Base-by-base conservation (phyloP, 495 filamentous ascomycete species). In the Aspergillus baeticus region DNA sequence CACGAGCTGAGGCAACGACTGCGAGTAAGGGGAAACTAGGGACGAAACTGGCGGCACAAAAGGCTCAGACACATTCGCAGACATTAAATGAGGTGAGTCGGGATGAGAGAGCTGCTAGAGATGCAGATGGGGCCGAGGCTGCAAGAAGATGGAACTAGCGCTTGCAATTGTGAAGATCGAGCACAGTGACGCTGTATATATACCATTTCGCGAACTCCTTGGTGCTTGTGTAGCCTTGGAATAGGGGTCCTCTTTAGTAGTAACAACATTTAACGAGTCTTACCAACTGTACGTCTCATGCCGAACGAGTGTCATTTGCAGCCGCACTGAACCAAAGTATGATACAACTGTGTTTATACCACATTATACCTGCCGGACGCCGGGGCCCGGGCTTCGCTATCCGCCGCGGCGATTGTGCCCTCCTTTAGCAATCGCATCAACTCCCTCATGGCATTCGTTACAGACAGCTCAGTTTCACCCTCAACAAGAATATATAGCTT, bases 401-500 rank as follows among this genome's bases (percentile, higher is more conserved):
- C 91, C 26, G 88, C 88, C 21, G 92, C 92, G 0, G 92, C 92
- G 54, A 94, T 83, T 0, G 91, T 96, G n/a, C 89, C 94, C 72
- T 98, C 94, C 71, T 87, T 90, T 44, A 98, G 75, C 57, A 97
- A 70, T 26, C 92, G 81, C 71, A 90, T 92, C 41, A 98, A 79
- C 70, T 98, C 93, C 54, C 85, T 81, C 86, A 98, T 94, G 14
- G 94, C 95, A 70, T 89, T 89, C 43, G 87, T 87, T 3, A 98
- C 94, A 47, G 91, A 87, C 45, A 95, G 73, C 69, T 98, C 94
- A 0, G 95, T 98, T 69, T 98, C 94, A 18, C 94, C 94, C 65
- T 98, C 94, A 33, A 98, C 95, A 34, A 98, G 79, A 63, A 98
- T 96, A 66, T 98, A 98, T 55, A 98, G 77, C 75, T 98, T 98